Evolutionary conservation across 2,329 filamentous ascomycete species (phyloP).

Genomic region (Geosmithia putterillii): DNA sequence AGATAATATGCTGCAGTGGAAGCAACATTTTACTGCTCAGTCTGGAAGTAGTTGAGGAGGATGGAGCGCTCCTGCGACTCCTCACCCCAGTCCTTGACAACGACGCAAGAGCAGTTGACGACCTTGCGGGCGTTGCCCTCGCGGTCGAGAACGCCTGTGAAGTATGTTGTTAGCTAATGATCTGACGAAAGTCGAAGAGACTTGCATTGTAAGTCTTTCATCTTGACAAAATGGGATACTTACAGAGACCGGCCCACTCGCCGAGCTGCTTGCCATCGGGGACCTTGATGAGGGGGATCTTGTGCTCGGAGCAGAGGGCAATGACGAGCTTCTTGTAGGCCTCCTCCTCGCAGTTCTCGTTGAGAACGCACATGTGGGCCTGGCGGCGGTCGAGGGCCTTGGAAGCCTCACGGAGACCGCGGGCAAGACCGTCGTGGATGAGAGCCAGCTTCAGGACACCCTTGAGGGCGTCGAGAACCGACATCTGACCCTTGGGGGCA

Average conservation of each 20-base stretch:
- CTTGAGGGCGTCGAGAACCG: slow-evolving; percentile 96
- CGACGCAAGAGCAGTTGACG: slow-evolving; percentile 99
- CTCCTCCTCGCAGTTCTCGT: slow-evolving; percentile 99
- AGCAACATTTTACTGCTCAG: slow-evolving; percentile 10
- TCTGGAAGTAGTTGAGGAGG: slow-evolving; percentile 95
- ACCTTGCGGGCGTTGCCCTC: slow-evolving; percentile 99
- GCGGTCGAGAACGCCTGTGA: slow-evolving; percentile 85
- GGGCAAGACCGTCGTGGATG: slow-evolving; percentile 98
- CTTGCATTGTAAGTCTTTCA: neutral
- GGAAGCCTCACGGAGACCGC: slow-evolving; percentile 94
- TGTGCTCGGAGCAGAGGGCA: slow-evolving; percentile 97
- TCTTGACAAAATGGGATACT: slow-evolving; percentile 19
- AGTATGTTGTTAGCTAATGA: slow-evolving; percentile 15
- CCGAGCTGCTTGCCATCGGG: slow-evolving; percentile 99
- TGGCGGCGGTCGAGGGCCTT: slow-evolving; percentile 98
- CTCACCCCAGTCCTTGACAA: slow-evolving; percentile 99
- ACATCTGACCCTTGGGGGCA: slow-evolving; percentile 88
- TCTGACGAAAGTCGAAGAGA: slow-evolving; percentile 1
- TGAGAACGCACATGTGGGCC: slow-evolving; percentile 99
- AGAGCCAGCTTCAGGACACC: slow-evolving; percentile 96
- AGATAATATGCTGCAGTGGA: neutral
- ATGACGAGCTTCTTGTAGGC: slow-evolving; percentile 99
- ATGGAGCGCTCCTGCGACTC: slow-evolving; percentile 98
- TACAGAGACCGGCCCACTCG: slow-evolving; percentile 99
- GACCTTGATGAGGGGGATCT: slow-evolving; percentile 99